Base-by-base conservation (phyloP, 202 grass and related monocot genomes). In the Schoenoplectus tabernaemontani region DNA sequence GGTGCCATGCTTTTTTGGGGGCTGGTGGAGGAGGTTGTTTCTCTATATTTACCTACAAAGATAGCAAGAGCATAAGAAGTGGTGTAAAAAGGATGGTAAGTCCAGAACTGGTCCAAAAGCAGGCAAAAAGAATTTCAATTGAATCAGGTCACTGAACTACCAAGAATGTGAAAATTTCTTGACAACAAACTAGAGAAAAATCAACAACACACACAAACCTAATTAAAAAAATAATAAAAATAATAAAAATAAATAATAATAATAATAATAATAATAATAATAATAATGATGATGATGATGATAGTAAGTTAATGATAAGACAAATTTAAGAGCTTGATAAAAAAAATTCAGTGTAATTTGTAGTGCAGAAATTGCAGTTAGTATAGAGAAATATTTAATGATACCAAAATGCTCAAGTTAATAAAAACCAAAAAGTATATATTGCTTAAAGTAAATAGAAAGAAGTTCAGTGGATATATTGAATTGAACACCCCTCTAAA, bases 1-100 rank as follows among this genome's bases (percentile, higher is more conserved):
- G 93, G 78, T 97, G 93, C 93, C 93, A 97, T 56, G 95, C 91
- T 78, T 92, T 97, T 78, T 90, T 92, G 47, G 87, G 80, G 34
- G 75, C 57, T 5, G 82, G 81, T 73, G 76, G 76, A 43, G 80
- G 86, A 79, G 82, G 72, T 48, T 93, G 91, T 67, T 78, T 67
- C 82, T 90, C 89, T 82, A 91, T 80, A 90, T 77, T 86, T 79
- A 86, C 83, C 91, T 97, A 79, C 67, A 87, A 3, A 57, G 17
- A 60, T 4, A 78, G 74, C 3, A 17, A 78, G 51, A 78, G 17
- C n/a, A 2, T 78, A n/a, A n/a, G n/a, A 59, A 50, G 37, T 23
- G 33, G 26, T 22, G 26, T 32, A 68, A 58, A 68, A 74, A 43
- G 66, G 36, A 81, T 33, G 24, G 57, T 12, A 59, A 37, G 5